Conservation (phyloP, 2,329 filamentous ascomycete genomes). For the Aspergillus fijiensis region DNA sequence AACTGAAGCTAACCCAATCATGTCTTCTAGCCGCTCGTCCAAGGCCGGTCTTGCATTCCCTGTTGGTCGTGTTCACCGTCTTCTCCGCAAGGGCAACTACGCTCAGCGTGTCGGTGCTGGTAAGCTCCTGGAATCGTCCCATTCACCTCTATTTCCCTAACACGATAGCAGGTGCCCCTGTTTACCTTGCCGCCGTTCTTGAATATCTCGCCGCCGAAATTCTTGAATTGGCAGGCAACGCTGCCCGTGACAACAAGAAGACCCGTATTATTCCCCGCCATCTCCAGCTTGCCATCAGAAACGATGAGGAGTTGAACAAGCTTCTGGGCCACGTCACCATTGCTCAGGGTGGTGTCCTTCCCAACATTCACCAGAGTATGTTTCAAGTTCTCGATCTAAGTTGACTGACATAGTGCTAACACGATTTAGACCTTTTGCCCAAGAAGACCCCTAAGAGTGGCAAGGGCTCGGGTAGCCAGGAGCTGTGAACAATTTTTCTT, state of each 20-base stretch:
- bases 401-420: constrained; percentile 91
- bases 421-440: constrained; percentile 94
- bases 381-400: constrained; percentile 65
- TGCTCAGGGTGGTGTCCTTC: constrained; percentile 95
- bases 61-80: constrained; percentile 98
- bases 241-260: constrained; percentile 99
- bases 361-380: constrained; percentile 79
- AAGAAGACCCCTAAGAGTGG: constrained; percentile 98
- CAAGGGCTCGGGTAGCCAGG: constrained; percentile 82
- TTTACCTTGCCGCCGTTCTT: constrained; percentile 95
- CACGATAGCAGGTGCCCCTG: constrained; percentile 65
- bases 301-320: constrained; percentile 99
- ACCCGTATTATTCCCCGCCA: constrained; percentile 99
- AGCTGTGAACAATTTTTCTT: constrained; percentile 68
- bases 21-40: constrained; percentile 76
- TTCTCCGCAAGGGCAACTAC: constrained; percentile 98
- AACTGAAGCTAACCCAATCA: constrained; percentile 39
- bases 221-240: constrained; percentile 97
- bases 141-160: background rate
- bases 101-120: constrained; percentile 98
- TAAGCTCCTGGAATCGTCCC: constrained; percentile 35
- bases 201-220: constrained; percentile 99
- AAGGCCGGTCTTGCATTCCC: constrained; percentile 99
- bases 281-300: constrained; percentile 97
- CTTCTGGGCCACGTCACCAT: constrained; percentile 96